A percentile compares a stretch with the other conserved stretches of the same genome.
These are phyloP conservation scores for Lactuca saligna DNA, from an alignment of 129 eudicot species.

Conservation along the genomic window DNA sequence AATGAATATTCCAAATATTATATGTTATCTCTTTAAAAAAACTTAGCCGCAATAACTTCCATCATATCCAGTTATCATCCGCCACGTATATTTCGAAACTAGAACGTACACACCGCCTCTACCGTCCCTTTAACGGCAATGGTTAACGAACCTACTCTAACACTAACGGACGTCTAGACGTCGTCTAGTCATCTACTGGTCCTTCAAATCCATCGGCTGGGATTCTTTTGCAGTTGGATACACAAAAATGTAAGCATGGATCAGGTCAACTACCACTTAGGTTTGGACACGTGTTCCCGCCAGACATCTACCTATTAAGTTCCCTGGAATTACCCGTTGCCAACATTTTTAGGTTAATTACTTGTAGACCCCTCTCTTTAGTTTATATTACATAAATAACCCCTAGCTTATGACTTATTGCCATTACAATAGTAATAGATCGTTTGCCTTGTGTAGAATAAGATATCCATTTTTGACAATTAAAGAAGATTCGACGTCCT, in stretches of 20 bases:
- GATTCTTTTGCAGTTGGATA: slow-evolving; percentile 35
- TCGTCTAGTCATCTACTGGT: slow-evolving; percentile 6
- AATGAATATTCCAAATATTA: not conserved
- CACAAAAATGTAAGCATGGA: slow-evolving; percentile 25
- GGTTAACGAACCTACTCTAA: slow-evolving; percentile 26
- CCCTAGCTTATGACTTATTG: not conserved
- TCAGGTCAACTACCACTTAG: slow-evolving; percentile 33
- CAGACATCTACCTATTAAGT: slow-evolving; percentile 25
- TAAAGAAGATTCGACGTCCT: not conserved
- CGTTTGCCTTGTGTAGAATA: not conserved
- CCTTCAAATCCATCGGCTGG: slow-evolving; percentile 47
- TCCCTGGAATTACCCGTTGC: slow-evolving; percentile 50
- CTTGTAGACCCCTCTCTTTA: slow-evolving; percentile 1
- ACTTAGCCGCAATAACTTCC: slow-evolving; percentile 29
- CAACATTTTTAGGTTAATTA: slow-evolving; percentile 18
- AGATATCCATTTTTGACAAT: not conserved
- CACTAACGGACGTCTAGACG: slow-evolving; percentile 16
- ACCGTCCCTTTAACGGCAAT: slow-evolving; percentile 29
- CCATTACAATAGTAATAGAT: not conserved
- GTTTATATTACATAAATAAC: not conserved
- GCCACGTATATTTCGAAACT: slow-evolving; percentile 6
- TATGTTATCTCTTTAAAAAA: slow-evolving; percentile 3
- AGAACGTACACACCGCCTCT: slow-evolving; percentile 19
- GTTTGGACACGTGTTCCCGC: slow-evolving; percentile 34
- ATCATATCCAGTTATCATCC: not conserved